phyloP scores from a whole-genome alignment of 148 eudicot species.

The Silene conica region DNA sequence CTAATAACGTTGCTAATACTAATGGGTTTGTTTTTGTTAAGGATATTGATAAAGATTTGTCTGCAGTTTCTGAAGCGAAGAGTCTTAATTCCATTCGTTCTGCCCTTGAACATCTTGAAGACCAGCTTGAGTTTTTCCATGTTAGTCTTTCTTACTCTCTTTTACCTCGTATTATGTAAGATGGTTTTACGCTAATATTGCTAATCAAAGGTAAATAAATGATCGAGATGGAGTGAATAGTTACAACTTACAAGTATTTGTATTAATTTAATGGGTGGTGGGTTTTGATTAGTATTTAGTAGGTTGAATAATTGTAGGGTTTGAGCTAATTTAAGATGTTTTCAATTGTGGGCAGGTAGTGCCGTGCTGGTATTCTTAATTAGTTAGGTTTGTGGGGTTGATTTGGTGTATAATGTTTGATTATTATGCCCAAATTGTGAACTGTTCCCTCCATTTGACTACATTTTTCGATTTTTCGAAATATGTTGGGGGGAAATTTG shows the following conservation, averaged over 20 bases:
- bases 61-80: conserved; percentile 73
- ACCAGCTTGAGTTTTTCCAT: conserved; percentile 88
- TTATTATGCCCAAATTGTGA: background rate
- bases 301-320: background rate
- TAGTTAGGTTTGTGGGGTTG: background rate
- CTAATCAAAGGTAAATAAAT: no score
- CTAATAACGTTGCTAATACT: conserved; percentile 2
- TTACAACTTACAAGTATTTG: no score
- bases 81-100: conserved; percentile 77
- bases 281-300: background rate
- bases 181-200: background rate
- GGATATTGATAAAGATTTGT: conserved; percentile 51
- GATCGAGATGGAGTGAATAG: no score
- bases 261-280: background rate
- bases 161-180: no score
- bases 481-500: no score
- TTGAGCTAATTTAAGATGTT: background rate
- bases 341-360: background rate
- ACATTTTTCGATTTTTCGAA: background rate
- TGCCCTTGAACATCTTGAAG: conserved; percentile 87
- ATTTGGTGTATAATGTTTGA: background rate
- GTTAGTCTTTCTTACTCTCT: conserved; percentile 38
- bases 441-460: no score
- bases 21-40: conserved; percentile 66
- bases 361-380: background rate